Evolutionary conservation across 768 basidiomycete species (phyloP).

Genomic region (Russula virescens): DNA sequence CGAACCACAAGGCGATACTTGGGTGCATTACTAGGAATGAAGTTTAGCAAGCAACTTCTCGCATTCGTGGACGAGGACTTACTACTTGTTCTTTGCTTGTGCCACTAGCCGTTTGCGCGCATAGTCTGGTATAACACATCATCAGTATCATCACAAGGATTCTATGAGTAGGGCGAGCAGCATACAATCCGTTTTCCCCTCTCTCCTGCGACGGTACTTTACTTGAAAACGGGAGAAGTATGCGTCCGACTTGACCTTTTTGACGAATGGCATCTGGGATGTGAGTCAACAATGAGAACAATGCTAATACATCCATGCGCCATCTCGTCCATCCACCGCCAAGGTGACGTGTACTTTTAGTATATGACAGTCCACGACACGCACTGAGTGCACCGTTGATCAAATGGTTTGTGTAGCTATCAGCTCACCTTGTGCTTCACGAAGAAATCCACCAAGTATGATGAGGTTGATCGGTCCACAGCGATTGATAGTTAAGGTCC

Average conservation of each 20-base stretch:
- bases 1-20: conserved; percentile 99
- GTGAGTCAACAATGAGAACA: conserved; percentile 11
- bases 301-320: conserved; percentile 9
- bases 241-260: conserved; percentile 91
- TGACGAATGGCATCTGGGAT: conserved; percentile 88
- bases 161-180: background rate
- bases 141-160: background rate
- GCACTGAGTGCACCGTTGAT: background rate
- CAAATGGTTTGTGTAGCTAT: background rate
- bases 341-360: conserved; percentile 32
- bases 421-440: conserved; percentile 11
- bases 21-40: conserved; percentile 68
- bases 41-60: background rate
- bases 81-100: conserved; percentile 99
- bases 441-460: background rate
- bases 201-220: conserved; percentile 94
- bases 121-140: conserved; percentile 58
- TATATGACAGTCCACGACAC: background rate
- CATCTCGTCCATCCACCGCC: conserved; percentile 29
- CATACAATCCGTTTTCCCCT: conserved; percentile 97
- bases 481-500: conserved; percentile 6
- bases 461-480: background rate
- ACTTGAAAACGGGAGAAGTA: conserved; percentile 99
- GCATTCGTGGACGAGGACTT: conserved; percentile 28
- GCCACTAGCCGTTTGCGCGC: conserved; percentile 95